A percentile compares a stretch with the other conserved stretches of the same genome.
phyloP scores from a whole-genome alignment of 768 basidiomycete species.

The Melanogaster broomeanus region DNA sequence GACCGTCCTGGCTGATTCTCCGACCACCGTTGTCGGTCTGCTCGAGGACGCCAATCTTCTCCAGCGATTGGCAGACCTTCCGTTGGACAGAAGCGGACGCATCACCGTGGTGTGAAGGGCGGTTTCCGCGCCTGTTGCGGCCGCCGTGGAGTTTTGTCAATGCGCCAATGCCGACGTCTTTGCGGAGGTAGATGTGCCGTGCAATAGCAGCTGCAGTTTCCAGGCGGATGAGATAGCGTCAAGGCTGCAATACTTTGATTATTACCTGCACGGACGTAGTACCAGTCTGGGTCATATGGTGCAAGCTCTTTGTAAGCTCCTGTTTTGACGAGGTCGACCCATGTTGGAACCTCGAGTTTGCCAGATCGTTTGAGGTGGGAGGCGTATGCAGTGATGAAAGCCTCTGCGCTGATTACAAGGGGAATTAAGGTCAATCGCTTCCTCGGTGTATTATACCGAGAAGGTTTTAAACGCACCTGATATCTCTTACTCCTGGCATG shows the following conservation, averaged over 20 bases:
- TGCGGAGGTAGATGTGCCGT: conserved; percentile 99
- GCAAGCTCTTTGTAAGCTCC: conserved; percentile 97
- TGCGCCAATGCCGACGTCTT: conserved; percentile 92
- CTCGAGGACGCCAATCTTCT: conserved; percentile 99
- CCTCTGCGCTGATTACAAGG: conserved; percentile 68
- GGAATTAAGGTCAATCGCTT: conserved; percentile 14
- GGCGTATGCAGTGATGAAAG: conserved; percentile 92
- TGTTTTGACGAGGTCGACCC: conserved; percentile 99
- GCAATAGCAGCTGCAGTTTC: conserved; percentile 78
- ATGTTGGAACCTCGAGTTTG: conserved; percentile 98
- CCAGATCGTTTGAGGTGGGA: conserved; percentile 97
- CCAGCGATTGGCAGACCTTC: conserved; percentile 93
- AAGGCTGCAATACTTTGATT: conserved; percentile 12
- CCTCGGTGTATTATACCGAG: conserved; percentile 10
- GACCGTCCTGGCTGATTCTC: conserved; percentile 95
- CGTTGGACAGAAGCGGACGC: conserved; percentile 89
- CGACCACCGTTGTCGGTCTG: conserved; percentile 91
- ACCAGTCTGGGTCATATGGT: conserved; percentile 99
- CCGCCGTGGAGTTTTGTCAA: conserved; percentile 97
- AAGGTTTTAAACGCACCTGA: conserved; percentile 51
- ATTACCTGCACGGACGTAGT: conserved; percentile 96
- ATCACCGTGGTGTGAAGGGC: conserved; percentile 92
- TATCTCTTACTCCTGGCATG: conserved; percentile 85
- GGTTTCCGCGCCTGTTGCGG: conserved; percentile 93
- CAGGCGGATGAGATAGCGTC: neutral